Conservation (phyloP, 371 early-diverging fungal genomes). For the Mortierella sp. region DNA sequence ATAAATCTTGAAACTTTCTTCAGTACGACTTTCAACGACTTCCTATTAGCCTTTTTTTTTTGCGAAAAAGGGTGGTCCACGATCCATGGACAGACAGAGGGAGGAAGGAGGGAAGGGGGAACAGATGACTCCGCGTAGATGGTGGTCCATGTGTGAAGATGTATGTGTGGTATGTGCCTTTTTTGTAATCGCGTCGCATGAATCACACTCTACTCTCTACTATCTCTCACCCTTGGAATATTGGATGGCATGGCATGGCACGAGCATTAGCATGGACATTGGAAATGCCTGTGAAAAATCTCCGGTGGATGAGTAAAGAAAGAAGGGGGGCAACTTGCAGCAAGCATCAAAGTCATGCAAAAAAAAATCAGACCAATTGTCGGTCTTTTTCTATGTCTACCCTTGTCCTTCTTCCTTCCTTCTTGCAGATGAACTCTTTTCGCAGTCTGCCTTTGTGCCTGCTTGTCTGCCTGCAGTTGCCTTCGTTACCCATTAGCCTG, state of each 20-base stretch:
- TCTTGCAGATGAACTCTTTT: no score
- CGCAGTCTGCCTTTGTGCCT: conserved; percentile 5
- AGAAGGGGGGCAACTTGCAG: neutral
- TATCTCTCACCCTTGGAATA: neutral
- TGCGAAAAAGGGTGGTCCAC: no score
- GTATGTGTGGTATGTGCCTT: neutral
- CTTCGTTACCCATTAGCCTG: neutral
- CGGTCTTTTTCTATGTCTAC: no score
- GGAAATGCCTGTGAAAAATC: neutral
- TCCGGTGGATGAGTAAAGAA: neutral
- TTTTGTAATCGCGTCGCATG: neutral
- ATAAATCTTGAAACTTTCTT: no score
- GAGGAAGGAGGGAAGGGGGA: no score
- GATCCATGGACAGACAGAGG: no score
- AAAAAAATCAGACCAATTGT: conserved; percentile 1
- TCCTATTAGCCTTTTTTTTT: no score
- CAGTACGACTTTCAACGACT: no score
- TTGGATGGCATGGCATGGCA: no score
- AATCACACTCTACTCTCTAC: neutral
- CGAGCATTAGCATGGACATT: neutral
- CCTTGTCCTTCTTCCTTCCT: neutral
- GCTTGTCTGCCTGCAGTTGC: neutral
- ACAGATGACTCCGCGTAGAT: no score
- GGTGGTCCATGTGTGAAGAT: no score
- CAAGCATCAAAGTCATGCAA: neutral